Evolutionary conservation across 2,329 filamentous ascomycete genomes (phyloP).

Genomic region (Lachnellula subtilissima): DNA sequence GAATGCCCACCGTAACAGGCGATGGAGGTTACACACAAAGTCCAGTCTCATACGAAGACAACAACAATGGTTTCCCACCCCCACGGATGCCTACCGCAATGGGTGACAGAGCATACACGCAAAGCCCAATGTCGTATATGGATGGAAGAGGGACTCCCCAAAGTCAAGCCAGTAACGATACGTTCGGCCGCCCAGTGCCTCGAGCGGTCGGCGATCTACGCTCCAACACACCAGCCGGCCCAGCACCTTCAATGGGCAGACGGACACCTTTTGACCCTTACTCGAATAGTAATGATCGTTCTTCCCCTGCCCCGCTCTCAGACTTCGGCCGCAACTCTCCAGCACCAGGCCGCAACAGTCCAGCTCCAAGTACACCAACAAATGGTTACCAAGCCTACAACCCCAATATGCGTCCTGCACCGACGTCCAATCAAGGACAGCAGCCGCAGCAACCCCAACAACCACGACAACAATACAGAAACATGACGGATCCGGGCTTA

Average conservation of each 20-base stretch:
- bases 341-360: conserved; percentile 6
- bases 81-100: too few species aligned
- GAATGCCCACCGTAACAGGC: conserved; percentile 27
- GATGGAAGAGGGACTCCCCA: conserved; percentile 13
- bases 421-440: conserved; percentile 13
- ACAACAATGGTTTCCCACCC: too few species aligned
- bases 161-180: conserved; percentile 17
- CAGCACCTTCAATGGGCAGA: conserved; percentile 23
- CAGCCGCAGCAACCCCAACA: conserved; percentile 12
- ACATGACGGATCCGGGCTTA: conserved; percentile 25
- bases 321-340: conserved; percentile 14
- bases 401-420: conserved; percentile 16
- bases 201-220: conserved; percentile 19
- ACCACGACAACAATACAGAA: conserved; percentile 17
- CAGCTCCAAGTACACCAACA: background rate
- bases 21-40: conserved; percentile 28
- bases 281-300: conserved; percentile 4
- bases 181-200: conserved; percentile 24
- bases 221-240: conserved; percentile 26
- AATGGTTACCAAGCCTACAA: conserved; percentile 21
- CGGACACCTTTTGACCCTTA: conserved; percentile 24
- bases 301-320: conserved; percentile 10
- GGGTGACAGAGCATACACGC: too few species aligned
- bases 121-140: conserved; percentile 5
- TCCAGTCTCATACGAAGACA: conserved; percentile 17